Base-by-base conservation (phyloP, 805 yeast species). In the Spathaspora gorwiae region DNA sequence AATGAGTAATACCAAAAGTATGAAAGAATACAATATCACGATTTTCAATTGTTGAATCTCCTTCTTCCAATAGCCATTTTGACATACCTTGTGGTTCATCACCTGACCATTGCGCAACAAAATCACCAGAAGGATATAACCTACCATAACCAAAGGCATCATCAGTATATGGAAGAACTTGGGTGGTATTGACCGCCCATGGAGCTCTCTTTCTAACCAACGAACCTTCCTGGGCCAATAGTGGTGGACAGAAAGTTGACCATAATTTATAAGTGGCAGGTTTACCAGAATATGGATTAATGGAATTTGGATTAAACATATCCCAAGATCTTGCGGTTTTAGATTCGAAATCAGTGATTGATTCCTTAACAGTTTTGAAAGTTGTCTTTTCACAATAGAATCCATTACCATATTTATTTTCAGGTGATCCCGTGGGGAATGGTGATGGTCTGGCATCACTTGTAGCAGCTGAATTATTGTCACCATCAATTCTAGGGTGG, bases 401-500 rank as follows among this genome's bases (percentile, higher is more conserved):
- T 6, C 81, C 92, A 60, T 86, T 86, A 54, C 94, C 94, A 57
- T 84, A 85, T 70, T 78, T 75, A 69, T 86, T 85, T 56, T 81
- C 82, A n/a, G 73, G 61, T 7, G 84, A 78, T 7, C 90, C 90
- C 40, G 79, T 69, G 45, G 83, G 81, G 50, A 61, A 64, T 35
- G 82, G 81, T 38, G 84, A 76, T 2, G 83, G 66, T 39, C 66
- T 63, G 43, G 86, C 90, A 60, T 86, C 92, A 35, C 79, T 71
- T 47, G 73, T 74, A 35, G 84, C 84, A 45, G 82, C 84, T 43
- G 90, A 82, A 72, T 86, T 87, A 54, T 80, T 80, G 51, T 81
- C 86, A 57, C 94, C 94, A 54, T 86, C 94, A 50, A 86, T 69
- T 73, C 89, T 78, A 54, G 95, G 92, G 61, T 87, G 87, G 53